phyloP scores from a whole-genome alignment of 352 stramenopile species.

The Globisporangium cylindrosporum region DNA sequence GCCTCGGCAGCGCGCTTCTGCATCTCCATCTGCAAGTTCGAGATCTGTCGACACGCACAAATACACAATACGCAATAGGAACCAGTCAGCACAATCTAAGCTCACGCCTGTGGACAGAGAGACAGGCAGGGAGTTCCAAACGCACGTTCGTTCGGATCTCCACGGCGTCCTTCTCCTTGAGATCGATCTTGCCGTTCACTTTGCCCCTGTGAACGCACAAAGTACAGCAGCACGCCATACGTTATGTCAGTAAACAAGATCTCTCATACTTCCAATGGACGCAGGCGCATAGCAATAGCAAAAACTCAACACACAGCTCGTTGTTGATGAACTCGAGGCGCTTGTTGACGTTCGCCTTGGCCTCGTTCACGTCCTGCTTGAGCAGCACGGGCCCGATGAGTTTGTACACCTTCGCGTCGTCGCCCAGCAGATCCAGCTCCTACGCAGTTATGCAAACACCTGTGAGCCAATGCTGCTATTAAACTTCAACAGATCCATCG shows the following conservation, averaged over 20 bases:
- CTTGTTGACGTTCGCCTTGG: slow-evolving; percentile 94
- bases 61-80: slow-evolving; percentile 4
- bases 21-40: slow-evolving; percentile 88
- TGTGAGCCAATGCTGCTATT: background rate
- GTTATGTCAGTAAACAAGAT: background rate
- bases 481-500: background rate
- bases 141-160: slow-evolving; percentile 85
- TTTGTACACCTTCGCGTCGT: slow-evolving; percentile 93
- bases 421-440: slow-evolving; percentile 86
- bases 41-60: slow-evolving; percentile 55
- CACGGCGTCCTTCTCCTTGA: slow-evolving; percentile 89
- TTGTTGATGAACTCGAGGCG: slow-evolving; percentile 95
- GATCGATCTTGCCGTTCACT: slow-evolving; percentile 83
- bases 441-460: background rate
- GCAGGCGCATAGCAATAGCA: background rate
- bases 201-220: slow-evolving; percentile 57
- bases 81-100: background rate
- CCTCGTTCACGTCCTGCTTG: slow-evolving; percentile 93
- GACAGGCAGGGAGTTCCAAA: background rate
- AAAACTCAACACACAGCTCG: slow-evolving; percentile 72
- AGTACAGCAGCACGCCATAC: background rate
- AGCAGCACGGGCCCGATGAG: slow-evolving; percentile 94
- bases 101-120: background rate
- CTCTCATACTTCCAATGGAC: background rate
- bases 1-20: slow-evolving; percentile 82